These are phyloP conservation scores for Nephelium lappaceum DNA, from an alignment of 345 rosid species.

Conservation along the genomic window DNA sequence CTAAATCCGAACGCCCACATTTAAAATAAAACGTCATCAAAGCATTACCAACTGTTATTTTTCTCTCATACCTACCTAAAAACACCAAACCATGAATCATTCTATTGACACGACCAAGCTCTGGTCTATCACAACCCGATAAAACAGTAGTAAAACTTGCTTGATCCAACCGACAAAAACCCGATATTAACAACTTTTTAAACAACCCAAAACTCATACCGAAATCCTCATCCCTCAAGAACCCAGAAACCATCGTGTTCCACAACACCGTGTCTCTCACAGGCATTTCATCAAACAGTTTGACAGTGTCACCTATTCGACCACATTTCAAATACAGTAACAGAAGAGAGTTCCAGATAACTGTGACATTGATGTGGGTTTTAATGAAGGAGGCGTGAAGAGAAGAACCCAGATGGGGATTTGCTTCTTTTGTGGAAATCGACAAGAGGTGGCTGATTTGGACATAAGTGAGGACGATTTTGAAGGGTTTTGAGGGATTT, in stretches of 20 bases:
- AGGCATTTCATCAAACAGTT: slow-evolving; percentile 83
- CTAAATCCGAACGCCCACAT: slow-evolving; percentile 55
- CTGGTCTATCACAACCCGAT: slow-evolving; percentile 65
- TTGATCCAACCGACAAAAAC: slow-evolving; percentile 52
- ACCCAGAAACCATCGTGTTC: slow-evolving; percentile 71
- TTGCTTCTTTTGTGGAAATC: slow-evolving; percentile 60
- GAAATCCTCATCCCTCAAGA: slow-evolving; percentile 48
- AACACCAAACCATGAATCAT: slow-evolving; percentile 65
- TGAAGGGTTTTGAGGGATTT: slow-evolving; percentile 33
- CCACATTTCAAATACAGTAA: slow-evolving; percentile 44
- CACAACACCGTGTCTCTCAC: slow-evolving; percentile 65
- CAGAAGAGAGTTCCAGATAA: slow-evolving; percentile 81
- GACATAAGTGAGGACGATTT: slow-evolving; percentile 52
- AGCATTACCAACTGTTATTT: slow-evolving; percentile 69
- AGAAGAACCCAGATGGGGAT: slow-evolving; percentile 68
- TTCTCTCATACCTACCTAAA: slow-evolving; percentile 52
- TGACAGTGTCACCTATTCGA: slow-evolving; percentile 33
- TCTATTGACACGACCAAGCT: slow-evolving; percentile 39
- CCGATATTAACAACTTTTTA: slow-evolving; percentile 45
- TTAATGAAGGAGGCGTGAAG: slow-evolving; percentile 78
- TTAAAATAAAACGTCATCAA: slow-evolving; percentile 74
- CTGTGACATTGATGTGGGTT: slow-evolving; percentile 52
- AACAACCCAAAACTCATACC: slow-evolving; percentile 49
- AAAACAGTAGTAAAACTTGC: slow-evolving; percentile 82
- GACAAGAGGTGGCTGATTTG: slow-evolving; percentile 67